A percentile compares a stretch with the other conserved stretches of the same genome.
Evolutionary conservation across 345 rosid species (phyloP).

Genomic region (Murraya paniculata): DNA sequence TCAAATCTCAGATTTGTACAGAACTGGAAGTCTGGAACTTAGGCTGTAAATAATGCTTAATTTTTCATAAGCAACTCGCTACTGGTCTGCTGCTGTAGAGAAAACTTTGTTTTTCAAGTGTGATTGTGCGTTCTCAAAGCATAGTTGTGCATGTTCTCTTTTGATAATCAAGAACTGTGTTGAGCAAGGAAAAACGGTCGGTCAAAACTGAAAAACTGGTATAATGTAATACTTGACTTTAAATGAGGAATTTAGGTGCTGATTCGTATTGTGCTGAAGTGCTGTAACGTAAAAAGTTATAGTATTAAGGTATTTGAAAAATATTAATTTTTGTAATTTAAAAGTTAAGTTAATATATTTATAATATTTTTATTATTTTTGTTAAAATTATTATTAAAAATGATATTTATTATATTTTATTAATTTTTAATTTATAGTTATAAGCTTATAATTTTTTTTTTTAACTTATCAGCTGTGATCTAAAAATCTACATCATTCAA

Average conservation of each 20-base stretch:
- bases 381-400: too few species aligned
- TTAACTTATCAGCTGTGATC: too few species aligned
- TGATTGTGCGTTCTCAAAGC: neutral
- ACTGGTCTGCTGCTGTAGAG: neutral
- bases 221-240: neutral
- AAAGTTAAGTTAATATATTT: accelerated
- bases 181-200: neutral
- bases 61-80: neutral
- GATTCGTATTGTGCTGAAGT: too few species aligned
- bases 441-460: too few species aligned
- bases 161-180: neutral
- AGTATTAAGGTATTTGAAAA: too few species aligned
- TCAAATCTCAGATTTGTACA: neutral
- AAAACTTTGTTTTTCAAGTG: neutral
- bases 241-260: neutral
- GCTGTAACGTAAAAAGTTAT: accelerated
- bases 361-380: too few species aligned
- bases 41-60: neutral
- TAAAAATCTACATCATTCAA: too few species aligned
- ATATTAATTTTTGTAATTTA: too few species aligned
- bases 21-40: neutral
- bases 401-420: too few species aligned
- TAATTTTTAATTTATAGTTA: too few species aligned
- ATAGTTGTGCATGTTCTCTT: neutral
- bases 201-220: neutral